Percentiles rank a stretch among this genome's conserved stretches.
Conservation (phyloP, 371 early-diverging fungal genomes). For the Mucor racemosus region DNA sequence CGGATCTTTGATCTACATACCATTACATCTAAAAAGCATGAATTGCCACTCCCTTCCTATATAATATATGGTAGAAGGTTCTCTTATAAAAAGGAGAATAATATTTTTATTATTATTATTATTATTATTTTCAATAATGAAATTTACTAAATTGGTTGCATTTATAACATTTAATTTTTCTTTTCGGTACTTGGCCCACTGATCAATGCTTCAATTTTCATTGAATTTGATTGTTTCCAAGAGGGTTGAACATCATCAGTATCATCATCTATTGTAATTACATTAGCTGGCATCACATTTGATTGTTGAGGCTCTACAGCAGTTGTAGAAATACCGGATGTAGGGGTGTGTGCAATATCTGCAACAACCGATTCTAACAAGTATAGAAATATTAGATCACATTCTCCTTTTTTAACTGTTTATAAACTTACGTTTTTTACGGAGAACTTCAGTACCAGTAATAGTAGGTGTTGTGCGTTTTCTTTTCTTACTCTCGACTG, state of each 20-base stretch:
- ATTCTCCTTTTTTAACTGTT: neutral
- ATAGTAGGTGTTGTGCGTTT: neutral
- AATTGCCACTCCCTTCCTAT: neutral
- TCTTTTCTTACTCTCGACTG: conserved; percentile 1
- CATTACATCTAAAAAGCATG: neutral
- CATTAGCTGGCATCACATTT: neutral
- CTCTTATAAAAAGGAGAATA: neutral
- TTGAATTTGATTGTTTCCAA: conserved; percentile 29
- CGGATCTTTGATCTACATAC: neutral
- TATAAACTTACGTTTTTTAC: conserved; percentile 17
- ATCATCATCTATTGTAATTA: conserved; percentile 18
- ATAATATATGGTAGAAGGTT: neutral
- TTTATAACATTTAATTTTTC: conserved; percentile 3
- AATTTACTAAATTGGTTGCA: neutral
- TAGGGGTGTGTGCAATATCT: neutral
- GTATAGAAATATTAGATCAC: neutral
- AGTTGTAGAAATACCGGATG: neutral
- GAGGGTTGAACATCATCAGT: neutral
- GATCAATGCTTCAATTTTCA: conserved; percentile 39
- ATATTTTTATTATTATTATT: neutral
- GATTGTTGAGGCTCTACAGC: neutral
- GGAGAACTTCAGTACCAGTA: conserved; percentile 5
- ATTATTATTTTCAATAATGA: neutral
- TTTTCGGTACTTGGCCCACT: conserved; percentile 17
- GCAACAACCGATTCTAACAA: conserved; percentile 2